phyloP scores from a whole-genome alignment of 108 stramenopile species.

The Thalassiosira profunda region DNA sequence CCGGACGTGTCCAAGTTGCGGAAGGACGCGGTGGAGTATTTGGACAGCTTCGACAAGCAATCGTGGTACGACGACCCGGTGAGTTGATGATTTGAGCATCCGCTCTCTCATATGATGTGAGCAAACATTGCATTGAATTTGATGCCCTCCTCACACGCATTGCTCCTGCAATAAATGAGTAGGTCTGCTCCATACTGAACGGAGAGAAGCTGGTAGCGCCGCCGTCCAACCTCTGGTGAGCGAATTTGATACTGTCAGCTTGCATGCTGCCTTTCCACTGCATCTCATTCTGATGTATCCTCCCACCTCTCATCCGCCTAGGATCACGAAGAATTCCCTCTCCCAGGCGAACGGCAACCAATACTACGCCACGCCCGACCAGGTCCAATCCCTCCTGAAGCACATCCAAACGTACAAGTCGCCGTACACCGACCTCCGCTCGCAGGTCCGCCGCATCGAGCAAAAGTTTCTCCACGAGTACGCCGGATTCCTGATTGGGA shows the following conservation, averaged over 20 bases:
- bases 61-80: slow-evolving; percentile 81
- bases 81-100: slow-evolving; percentile 19
- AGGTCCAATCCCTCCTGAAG: slow-evolving; percentile 58
- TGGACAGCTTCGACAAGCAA: slow-evolving; percentile 63
- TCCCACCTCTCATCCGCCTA: neutral
- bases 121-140: no score
- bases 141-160: neutral
- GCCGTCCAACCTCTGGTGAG: slow-evolving; percentile 20
- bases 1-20: slow-evolving; percentile 58
- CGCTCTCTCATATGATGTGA: slow-evolving; percentile 26
- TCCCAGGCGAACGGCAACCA: slow-evolving; percentile 73
- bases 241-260: neutral
- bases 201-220: slow-evolving; percentile 54
- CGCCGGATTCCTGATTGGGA: slow-evolving; percentile 79
- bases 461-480: slow-evolving; percentile 63
- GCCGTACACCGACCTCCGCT: slow-evolving; percentile 62
- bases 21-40: slow-evolving; percentile 57
- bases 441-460: slow-evolving; percentile 67
- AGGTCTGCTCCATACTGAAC: slow-evolving; percentile 56
- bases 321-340: slow-evolving; percentile 69
- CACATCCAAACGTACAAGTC: slow-evolving; percentile 70
- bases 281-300: no score
- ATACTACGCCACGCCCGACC: slow-evolving; percentile 62
- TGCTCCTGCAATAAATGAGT: neutral
- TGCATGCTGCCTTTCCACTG: no score